Evolutionary conservation across 257 asterid species (phyloP), one percentile per base, ranked within the genome.

Genomic region (Solanum corneliomulleri): DNA sequence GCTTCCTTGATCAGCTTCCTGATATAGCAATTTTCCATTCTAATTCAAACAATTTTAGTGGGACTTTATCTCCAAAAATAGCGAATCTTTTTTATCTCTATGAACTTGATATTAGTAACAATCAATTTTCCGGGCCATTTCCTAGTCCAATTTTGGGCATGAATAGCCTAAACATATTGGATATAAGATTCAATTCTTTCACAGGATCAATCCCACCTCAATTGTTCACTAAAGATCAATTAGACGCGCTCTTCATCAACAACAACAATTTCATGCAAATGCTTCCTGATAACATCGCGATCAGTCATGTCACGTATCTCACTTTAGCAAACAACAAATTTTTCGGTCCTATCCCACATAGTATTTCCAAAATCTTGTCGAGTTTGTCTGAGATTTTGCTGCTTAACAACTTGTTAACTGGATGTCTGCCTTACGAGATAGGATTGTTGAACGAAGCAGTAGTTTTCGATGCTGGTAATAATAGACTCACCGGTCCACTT

Each of bases 1-100:
- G 93, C 7, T 96, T 96, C 89, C 94, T 96, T 13, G 98, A 96
- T 39, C 91, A 85, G 75, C 96, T 96, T 37, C 95, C 95, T 0
- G 99, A 96, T 89, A 45, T 96, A 78, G 98, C 97, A 44, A 88
- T 96, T 23, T 96, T 96, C 88, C 99, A 96, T 85, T 97, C 98
- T 21, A 95, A 94, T 86, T 95, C 98, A 85, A 96, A 94, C 91
- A 69, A 75, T 47, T 95, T 95, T 82, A 87, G 90, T 16, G 99
- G 99, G 25, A 52, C 64, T 7, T 70, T 94, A 41, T 87, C 98
- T 3, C 86, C 92, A 4, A 87, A 81, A 78, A 89, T 91, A 56
- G 89, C 94, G 15, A 70, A 88, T 9, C 95, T 95, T 31, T 95
- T 91, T 0, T 95, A 91, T 25, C 87, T 96, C 9, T 96, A 94